Percentiles rank a stretch among this genome's conserved stretches.
Conservation (phyloP, 768 basidiomycete species). For the Sutorius australiensis region DNA sequence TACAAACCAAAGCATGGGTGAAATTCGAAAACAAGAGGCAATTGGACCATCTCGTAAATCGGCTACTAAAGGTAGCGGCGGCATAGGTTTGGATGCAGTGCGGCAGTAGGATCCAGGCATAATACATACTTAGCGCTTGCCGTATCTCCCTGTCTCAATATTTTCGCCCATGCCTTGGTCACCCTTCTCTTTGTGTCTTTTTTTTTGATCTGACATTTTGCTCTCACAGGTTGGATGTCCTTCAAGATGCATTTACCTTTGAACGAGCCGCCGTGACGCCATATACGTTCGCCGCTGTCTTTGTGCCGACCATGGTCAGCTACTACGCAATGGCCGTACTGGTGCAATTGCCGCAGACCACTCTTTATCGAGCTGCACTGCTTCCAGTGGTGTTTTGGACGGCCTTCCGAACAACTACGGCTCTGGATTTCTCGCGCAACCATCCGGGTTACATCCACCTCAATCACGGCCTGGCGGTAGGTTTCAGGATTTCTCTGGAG, state of each 20-base stretch:
- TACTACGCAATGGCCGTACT: conserved; percentile 54
- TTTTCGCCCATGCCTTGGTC: conserved; percentile 13
- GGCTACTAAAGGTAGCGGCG: no score
- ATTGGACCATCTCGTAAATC: no score
- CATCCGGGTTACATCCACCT: conserved; percentile 8
- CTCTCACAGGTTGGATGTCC: conserved; percentile 4
- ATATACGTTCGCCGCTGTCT: conserved; percentile 31
- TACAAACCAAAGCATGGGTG: no score
- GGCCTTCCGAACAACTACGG: conserved; percentile 37
- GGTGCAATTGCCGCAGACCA: conserved; percentile 45
- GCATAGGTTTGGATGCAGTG: no score
- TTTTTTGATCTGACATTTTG: neutral
- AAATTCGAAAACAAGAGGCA: no score
- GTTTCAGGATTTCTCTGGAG: neutral
- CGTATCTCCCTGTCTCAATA: neutral
- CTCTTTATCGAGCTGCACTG: conserved; percentile 41
- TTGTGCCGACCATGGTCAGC: conserved; percentile 41
- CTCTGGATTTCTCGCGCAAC: conserved; percentile 24
- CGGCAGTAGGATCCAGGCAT: no score
- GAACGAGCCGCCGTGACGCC: conserved; percentile 18
- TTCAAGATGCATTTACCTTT: conserved; percentile 14
- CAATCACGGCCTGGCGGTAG: conserved; percentile 24
- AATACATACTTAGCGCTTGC: neutral
- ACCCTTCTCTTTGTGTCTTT: neutral
- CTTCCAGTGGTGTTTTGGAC: conserved; percentile 47